These are phyloP conservation scores for Neophaeococcomyces mojaviensis DNA, from an alignment of 2,329 filamentous ascomycete genomes.

Conservation along the genomic window DNA sequence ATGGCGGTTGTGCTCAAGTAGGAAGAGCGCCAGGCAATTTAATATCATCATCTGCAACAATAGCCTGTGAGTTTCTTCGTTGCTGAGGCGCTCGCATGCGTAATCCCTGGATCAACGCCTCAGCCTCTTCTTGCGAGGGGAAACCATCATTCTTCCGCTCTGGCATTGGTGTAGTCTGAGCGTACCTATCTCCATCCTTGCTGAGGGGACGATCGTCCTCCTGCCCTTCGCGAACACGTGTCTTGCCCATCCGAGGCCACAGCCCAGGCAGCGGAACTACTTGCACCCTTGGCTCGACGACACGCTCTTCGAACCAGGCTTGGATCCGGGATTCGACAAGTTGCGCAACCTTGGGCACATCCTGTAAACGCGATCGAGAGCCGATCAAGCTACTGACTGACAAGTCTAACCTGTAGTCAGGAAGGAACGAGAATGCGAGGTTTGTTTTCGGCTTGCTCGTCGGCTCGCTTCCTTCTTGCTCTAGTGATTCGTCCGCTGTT, in stretches of 20 bases:
- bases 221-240: slow-evolving; percentile 37
- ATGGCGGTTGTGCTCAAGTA: not conserved
- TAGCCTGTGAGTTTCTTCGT: not conserved
- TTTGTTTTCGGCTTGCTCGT: slow-evolving; percentile 65
- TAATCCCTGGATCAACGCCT: slow-evolving; percentile 9
- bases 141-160: slow-evolving; percentile 25
- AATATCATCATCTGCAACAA: slow-evolving; percentile 4
- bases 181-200: slow-evolving; percentile 20
- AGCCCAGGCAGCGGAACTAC: slow-evolving; percentile 56
- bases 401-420: slow-evolving; percentile 58
- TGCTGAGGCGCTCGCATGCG: slow-evolving; percentile 1
- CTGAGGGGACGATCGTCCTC: slow-evolving; percentile 20
- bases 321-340: slow-evolving; percentile 57
- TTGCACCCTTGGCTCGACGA: slow-evolving; percentile 58
- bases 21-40: slow-evolving; percentile 7
- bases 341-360: slow-evolving; percentile 60
- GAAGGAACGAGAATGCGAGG: slow-evolving; percentile 80
- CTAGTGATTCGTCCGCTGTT: slow-evolving; percentile 29
- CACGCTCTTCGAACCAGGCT: slow-evolving; percentile 61
- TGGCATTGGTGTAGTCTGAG: slow-evolving; percentile 26
- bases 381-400: slow-evolving; percentile 59
- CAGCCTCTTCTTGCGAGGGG: slow-evolving; percentile 22
- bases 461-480: slow-evolving; percentile 18
- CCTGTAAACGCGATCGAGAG: slow-evolving; percentile 54
- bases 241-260: slow-evolving; percentile 52